phyloP scores from a whole-genome alignment of 495 filamentous ascomycete species.

The Rhizodiscina lignyota region DNA sequence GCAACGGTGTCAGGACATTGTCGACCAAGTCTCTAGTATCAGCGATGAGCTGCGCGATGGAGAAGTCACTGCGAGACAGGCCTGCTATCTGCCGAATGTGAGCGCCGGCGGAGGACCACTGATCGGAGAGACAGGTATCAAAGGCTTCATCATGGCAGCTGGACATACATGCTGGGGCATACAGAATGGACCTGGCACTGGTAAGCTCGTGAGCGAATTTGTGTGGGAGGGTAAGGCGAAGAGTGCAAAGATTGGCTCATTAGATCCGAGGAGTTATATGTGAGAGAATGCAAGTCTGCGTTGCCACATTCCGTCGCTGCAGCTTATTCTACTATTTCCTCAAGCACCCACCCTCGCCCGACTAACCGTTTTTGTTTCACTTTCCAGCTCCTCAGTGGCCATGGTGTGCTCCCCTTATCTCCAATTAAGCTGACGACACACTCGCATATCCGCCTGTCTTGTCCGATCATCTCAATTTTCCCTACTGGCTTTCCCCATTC shows the following conservation, averaged over 20 bases:
- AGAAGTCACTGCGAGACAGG: constrained; percentile 65
- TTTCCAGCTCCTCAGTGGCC: constrained; percentile 71
- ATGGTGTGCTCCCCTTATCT: constrained; percentile 49
- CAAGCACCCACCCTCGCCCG: constrained; percentile 63
- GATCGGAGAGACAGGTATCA: constrained; percentile 56
- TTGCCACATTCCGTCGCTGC: too few species aligned
- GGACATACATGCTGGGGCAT: constrained; percentile 98
- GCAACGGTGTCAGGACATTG: constrained; percentile 69
- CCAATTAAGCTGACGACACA: constrained; percentile 58
- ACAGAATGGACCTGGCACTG: constrained; percentile 86
- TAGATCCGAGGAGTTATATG: constrained; percentile 63
- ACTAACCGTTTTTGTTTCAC: constrained; percentile 60
- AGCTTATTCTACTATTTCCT: constrained; percentile 43
- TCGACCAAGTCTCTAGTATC: constrained; percentile 63
- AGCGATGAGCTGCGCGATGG: constrained; percentile 63
- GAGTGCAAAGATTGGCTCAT: constrained; percentile 52
- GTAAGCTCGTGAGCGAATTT: constrained; percentile 74
- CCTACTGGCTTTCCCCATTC: constrained; percentile 77
- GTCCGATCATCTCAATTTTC: constrained; percentile 46
- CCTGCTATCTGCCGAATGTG: constrained; percentile 82
- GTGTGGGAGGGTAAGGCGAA: constrained; percentile 63
- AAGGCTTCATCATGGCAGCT: constrained; percentile 67
- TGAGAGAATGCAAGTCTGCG: too few species aligned
- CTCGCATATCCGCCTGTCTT: constrained; percentile 55
- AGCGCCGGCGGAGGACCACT: constrained; percentile 52